A percentile compares a stretch with the other conserved stretches of the same genome.
Conservation (phyloP, 441 rosid species). For the Macaranga tanarius region DNA sequence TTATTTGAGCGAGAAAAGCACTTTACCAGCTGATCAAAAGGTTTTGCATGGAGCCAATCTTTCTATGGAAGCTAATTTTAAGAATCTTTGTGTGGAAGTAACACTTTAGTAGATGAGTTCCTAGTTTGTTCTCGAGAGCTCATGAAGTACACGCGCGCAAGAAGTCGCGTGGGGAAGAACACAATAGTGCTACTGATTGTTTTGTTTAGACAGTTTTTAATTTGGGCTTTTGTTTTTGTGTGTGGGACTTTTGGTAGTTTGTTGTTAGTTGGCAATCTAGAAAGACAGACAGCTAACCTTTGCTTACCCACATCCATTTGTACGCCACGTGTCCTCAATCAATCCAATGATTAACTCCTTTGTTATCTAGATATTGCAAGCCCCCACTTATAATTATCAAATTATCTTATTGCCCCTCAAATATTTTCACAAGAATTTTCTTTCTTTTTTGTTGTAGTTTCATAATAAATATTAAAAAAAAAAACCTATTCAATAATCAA, state of each 20-base stretch:
- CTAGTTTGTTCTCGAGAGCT: too few species aligned
- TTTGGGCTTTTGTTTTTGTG: background rate
- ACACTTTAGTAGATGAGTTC: too few species aligned
- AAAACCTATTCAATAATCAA: too few species aligned
- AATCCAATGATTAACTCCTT: slow-evolving; percentile 1
- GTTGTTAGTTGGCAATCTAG: slow-evolving; percentile 18
- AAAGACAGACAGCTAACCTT: slow-evolving; percentile 8
- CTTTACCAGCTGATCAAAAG: too few species aligned
- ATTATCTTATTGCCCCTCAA: background rate
- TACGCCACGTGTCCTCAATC: background rate
- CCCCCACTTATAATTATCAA: background rate
- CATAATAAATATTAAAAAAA: too few species aligned
- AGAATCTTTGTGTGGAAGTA: too few species aligned
- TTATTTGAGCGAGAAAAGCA: too few species aligned
- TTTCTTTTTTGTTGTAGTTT: background rate
- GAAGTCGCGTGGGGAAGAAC: background rate
- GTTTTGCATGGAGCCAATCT: too few species aligned
- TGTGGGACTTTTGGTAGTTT: slow-evolving; percentile 3
- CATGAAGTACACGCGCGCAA: background rate
- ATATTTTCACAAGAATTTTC: background rate
- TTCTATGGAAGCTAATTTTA: too few species aligned
- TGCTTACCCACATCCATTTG: background rate
- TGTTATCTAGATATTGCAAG: slow-evolving; percentile 12
- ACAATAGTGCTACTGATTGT: background rate
- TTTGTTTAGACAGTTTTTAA: too few species aligned